phyloP scores from a whole-genome alignment of 805 yeast genomes.

The Wickerhamiella kurtzmanii region DNA sequence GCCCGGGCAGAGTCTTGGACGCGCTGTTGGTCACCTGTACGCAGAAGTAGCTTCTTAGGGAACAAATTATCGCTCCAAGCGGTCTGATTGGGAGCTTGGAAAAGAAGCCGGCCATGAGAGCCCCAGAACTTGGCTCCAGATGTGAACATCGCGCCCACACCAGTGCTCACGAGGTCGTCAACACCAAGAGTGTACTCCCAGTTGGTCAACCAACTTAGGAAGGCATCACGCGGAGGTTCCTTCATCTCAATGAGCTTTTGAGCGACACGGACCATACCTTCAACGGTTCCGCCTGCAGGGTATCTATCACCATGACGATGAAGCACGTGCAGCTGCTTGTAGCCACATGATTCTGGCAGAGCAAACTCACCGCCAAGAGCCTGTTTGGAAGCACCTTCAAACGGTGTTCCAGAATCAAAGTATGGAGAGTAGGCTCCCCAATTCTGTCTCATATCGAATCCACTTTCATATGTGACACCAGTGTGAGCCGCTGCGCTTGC shows the following conservation, averaged over 20 bases:
- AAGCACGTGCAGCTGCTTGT: constrained; percentile 56
- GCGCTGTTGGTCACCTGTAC: constrained; percentile 30
- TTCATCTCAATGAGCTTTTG: constrained; percentile 22
- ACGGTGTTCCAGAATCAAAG: constrained; percentile 26
- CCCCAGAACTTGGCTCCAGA: constrained; percentile 31
- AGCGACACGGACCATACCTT: constrained; percentile 29
- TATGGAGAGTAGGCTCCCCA: constrained; percentile 32
- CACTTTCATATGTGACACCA: constrained; percentile 24
- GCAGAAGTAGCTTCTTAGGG: constrained; percentile 23
- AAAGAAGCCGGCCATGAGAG: constrained; percentile 29
- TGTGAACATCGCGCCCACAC: constrained; percentile 28
- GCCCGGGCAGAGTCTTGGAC: constrained; percentile 30
- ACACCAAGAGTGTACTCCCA: constrained; percentile 25
- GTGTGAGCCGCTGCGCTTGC: constrained; percentile 28
- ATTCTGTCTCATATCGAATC: constrained; percentile 29
- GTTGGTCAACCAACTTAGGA: constrained; percentile 23
- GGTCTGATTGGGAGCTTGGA: constrained; percentile 20
- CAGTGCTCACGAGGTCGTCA: constrained; percentile 27
- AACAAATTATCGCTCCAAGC: constrained; percentile 25
- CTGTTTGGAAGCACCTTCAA: constrained; percentile 23
- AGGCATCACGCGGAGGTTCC: constrained; percentile 17
- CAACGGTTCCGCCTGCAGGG: constrained; percentile 37
- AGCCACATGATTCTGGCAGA: constrained; percentile 32
- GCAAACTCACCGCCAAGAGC: constrained; percentile 22
- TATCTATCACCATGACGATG: constrained; percentile 73